phyloP scores from a whole-genome alignment of 2,329 filamentous ascomycete genomes.

The Exophiala bonariae region DNA sequence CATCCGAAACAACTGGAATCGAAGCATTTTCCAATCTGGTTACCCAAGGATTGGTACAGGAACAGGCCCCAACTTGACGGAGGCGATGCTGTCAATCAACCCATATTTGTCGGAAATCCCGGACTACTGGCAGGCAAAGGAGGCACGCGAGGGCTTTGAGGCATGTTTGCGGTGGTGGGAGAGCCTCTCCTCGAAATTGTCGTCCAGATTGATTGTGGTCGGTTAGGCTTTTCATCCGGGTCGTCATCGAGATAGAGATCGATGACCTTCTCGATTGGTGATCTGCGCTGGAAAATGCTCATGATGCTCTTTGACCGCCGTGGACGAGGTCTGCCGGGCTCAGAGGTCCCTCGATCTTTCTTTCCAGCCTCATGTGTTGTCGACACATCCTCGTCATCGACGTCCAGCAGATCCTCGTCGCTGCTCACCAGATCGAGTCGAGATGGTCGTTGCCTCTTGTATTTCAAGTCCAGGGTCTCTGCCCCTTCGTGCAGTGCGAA shows the following conservation, averaged over 20 bases:
- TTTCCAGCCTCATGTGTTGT: background rate
- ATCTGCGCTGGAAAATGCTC: constrained; percentile 20
- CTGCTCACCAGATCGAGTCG: constrained; percentile 10
- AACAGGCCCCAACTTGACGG: too few relatives aligned
- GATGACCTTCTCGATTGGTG: constrained; percentile 23
- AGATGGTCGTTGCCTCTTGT: constrained; percentile 12
- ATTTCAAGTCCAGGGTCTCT: constrained; percentile 13
- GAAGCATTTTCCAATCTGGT: constrained; percentile 19
- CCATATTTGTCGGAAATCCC: background rate
- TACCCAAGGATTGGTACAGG: constrained; percentile 4
- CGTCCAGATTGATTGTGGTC: constrained; percentile 1
- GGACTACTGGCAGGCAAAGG: constrained; percentile 1
- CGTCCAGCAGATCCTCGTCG: constrained; percentile 7
- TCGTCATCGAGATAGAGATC: constrained; percentile 26
- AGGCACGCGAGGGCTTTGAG: constrained; percentile 11
- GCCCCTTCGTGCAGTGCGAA: constrained; percentile 19
- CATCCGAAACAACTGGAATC: constrained; percentile 11
- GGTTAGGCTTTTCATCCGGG: constrained; percentile 7
- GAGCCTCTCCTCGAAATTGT: constrained; percentile 9
- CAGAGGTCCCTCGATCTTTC: background rate
- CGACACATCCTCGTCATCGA: background rate
- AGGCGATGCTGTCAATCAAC: background rate
- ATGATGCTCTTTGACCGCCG: constrained; percentile 21
- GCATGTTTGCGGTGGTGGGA: constrained; percentile 3
- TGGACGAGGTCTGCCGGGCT: background rate